Conservation (phyloP, 148 eudicot species). For the Rhododendron simsii region DNA sequence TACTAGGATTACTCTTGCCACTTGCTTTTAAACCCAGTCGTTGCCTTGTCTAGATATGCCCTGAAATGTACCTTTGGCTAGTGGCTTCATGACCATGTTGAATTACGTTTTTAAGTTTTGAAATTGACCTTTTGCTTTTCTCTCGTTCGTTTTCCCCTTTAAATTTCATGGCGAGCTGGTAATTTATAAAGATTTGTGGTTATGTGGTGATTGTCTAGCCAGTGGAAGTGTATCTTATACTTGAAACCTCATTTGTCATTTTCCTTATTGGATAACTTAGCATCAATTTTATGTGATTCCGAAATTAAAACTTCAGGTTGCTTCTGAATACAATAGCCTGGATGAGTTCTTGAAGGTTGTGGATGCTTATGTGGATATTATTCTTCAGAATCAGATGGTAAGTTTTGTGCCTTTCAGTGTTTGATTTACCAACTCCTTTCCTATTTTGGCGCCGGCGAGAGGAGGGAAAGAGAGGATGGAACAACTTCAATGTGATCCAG, state of each 20-base stretch:
- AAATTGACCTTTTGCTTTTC: neutral
- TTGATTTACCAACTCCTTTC: neutral
- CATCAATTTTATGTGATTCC: neutral
- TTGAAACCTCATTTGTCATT: neutral
- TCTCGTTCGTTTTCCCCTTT: neutral
- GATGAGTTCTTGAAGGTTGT: constrained; percentile 58
- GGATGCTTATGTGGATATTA: constrained; percentile 61
- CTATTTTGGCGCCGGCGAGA: neutral
- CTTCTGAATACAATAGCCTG: constrained; percentile 30
- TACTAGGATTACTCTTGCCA: neutral
- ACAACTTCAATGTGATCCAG: neutral
- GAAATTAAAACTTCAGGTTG: constrained; percentile 42
- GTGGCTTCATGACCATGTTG: neutral
- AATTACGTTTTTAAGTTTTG: neutral
- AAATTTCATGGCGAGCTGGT: neutral
- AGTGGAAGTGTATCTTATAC: neutral
- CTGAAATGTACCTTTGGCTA: neutral
- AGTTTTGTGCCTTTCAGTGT: constrained; percentile 19
- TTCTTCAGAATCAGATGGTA: constrained; percentile 73
- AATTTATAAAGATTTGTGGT: neutral
- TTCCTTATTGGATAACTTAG: neutral
- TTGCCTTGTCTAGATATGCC: neutral
- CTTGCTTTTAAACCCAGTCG: neutral
- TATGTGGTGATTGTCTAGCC: neutral
- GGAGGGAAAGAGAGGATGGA: neutral